A percentile compares a stretch with the other conserved stretches of the same genome.
Conservation (phyloP, 148 eudicot species). For the Tetragonia tetragonoides region DNA sequence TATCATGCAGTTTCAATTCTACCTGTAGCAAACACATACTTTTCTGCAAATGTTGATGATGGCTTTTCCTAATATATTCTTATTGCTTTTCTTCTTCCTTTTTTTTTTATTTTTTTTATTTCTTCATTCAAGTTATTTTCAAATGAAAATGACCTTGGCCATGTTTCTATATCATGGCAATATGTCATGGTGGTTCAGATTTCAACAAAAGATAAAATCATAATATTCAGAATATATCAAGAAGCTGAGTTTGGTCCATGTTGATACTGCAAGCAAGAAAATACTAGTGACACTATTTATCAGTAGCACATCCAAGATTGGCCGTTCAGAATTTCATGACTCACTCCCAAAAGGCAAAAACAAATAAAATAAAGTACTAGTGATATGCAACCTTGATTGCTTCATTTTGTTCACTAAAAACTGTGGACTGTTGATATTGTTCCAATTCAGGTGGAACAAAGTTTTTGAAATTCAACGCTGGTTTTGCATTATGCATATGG, state of each 20-base stretch:
- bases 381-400: not conserved
- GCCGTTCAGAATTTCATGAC: slow-evolving; percentile 16
- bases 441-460: slow-evolving; percentile 5
- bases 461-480: too few relatives aligned
- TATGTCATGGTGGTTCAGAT: slow-evolving; percentile 29
- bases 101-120: not conserved
- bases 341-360: too few relatives aligned
- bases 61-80: slow-evolving; percentile 9
- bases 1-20: slow-evolving; percentile 14
- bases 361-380: too few relatives aligned
- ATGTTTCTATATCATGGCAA: slow-evolving; percentile 15
- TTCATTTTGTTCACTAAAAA: not conserved
- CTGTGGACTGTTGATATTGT: slow-evolving; percentile 10
- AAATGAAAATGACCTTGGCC: slow-evolving; percentile 24
- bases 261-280: slow-evolving; percentile 22
- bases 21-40: slow-evolving; percentile 8
- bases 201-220: slow-evolving; percentile 3
- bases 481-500: too few relatives aligned
- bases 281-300: not conserved
- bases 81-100: not conserved
- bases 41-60: slow-evolving; percentile 20
- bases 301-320: slow-evolving; percentile 15
- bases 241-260: slow-evolving; percentile 4
- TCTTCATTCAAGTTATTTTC: not conserved
- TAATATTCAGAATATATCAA: not conserved